Evolutionary conservation across 169 alveolate genomes (phyloP), one percentile per base, ranked within the genome.

Genomic region (Cryptosporidium sp.): DNA sequence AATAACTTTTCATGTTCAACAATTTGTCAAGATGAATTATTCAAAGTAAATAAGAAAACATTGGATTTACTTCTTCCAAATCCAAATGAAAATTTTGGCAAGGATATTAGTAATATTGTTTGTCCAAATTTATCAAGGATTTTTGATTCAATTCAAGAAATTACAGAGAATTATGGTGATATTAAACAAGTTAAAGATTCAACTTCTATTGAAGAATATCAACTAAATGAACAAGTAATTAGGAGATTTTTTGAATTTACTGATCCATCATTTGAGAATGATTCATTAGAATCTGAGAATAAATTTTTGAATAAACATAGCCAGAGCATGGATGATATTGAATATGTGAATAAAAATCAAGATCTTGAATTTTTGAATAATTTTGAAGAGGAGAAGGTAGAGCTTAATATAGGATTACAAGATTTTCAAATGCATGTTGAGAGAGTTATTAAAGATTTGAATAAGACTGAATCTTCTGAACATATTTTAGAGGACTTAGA

Each of bases 111-210:
- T 6, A 69, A 51, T 12, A 33, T 21, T 21, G 39, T 69, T 16
- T 33, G 80, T 10, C 80, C 80, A 10, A 26, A 39, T 14, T 42
- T 69, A 39, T 21, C 51, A 5, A 71, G 23, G 51, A 44, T 71
- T 51, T 16, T 71, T 10, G 85, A 71, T 31, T 71, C 85, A 23
- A 71, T 71, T 21, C 69, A 31, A 23, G 48, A 44, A 21, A 71
- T 71, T 3, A 21, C 52, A 7, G 33, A 69, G 4, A 26, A 33
- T 14, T 23, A 69, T 45, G 21, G 3, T n/a, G 37, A 21, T 42
- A 69, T 31, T 23, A 45, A 69, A 6, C 65, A 42, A 21, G 58
- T 51, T 23, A 69, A 18, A 7, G n/a, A 45, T 14, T 69, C 58
- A 4, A 16, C 8, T 16, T 33, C n/a, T 9, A 21, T 69, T 16